Base-by-base conservation (phyloP, 139 green algal genomes). In the Tetraselmis chui region DNA sequence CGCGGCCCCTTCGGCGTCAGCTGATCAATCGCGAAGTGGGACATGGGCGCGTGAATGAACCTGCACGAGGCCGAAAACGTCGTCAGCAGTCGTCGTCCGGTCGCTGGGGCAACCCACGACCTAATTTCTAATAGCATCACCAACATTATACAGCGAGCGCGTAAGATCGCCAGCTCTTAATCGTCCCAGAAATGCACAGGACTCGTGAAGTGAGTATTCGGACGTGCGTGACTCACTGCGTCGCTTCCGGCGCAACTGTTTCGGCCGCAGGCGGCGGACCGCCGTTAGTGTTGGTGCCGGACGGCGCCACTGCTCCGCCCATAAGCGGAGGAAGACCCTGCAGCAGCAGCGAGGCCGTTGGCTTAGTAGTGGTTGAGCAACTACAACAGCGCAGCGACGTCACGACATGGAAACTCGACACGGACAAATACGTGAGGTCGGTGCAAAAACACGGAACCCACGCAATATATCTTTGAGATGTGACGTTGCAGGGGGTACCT, bases 1-100 rank as follows among this genome's bases (percentile, higher is more conserved):
- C 80, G 80, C 23, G n/a, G 59, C 58, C 80, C 80, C 67, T 83
- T 83, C 23, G 30, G 11, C 29, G 30, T 30, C 29, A 83, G 67
- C 67, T 83, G 59, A 29, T 83, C 80, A 1, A 59, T 2, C 29
- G 80, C 80, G 28, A 79, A 79, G 59, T 79, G 75, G 1, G 59
- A 26, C 2, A 74, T 11, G 18, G 80, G 80, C 59, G 58, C 29
- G n/a, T 74, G 29, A 26, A n/a, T 30, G 29, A n/a, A 80, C 32
- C 76, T n/a, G 76, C 76, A 32, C 76, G 1, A 30, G 76, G 28
- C 28, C 27, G 28, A 28, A 79, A 27, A 28, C 75, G 75, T 5
- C n/a, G n/a, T n/a, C n/a, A n/a, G n/a, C n/a, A n/a, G n/a, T n/a
- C n/a, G n/a, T n/a, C n/a, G n/a, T n/a, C n/a, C n/a, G n/a, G n/a